phyloP scores from a whole-genome alignment of 2,329 filamentous ascomycete species.

The Pseudogymnoascus sp. region DNA sequence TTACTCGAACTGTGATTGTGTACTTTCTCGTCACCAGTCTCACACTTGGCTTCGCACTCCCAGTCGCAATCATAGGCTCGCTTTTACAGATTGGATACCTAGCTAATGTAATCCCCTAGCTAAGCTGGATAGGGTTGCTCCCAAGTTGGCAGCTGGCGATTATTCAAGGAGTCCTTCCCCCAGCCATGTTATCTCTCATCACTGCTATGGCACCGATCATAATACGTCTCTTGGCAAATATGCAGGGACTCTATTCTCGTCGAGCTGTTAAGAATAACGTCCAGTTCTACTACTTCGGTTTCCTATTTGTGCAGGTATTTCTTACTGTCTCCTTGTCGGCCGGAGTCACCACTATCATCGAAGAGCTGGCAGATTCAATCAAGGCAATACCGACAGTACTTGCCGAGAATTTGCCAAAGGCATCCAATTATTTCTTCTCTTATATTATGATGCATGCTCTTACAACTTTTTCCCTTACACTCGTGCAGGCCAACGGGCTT shows the following conservation, averaged over 20 bases:
- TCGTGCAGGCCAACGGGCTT: conserved; percentile 13
- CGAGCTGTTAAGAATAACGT: conserved; percentile 33
- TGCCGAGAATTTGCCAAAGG: conserved; percentile 16
- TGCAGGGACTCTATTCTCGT: conserved; percentile 22
- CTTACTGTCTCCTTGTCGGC: conserved; percentile 47
- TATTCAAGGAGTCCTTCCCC: too few species aligned
- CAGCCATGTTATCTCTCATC: neutral
- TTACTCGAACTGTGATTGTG: conserved; percentile 52
- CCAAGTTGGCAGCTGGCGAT: too few species aligned
- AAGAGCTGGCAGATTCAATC: conserved; percentile 11
- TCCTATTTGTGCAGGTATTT: conserved; percentile 64
- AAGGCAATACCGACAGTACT: neutral
- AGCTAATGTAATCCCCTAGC: neutral
- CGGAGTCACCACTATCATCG: conserved; percentile 16
- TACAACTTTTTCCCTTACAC: conserved; percentile 11
- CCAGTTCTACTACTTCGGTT: conserved; percentile 62
- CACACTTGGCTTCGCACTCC: too few species aligned
- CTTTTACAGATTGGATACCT: conserved; percentile 8
- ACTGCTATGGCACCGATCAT: conserved; percentile 10
- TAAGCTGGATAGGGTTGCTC: too few species aligned
- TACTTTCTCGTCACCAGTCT: too few species aligned
- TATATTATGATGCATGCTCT: conserved; percentile 18
- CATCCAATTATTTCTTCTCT: conserved; percentile 22
- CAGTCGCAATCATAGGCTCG: too few species aligned
- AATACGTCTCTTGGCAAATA: conserved; percentile 13